phyloP scores from a whole-genome alignment of 1,284 basidiomycete genomes.

The Gomphus sp. region DNA sequence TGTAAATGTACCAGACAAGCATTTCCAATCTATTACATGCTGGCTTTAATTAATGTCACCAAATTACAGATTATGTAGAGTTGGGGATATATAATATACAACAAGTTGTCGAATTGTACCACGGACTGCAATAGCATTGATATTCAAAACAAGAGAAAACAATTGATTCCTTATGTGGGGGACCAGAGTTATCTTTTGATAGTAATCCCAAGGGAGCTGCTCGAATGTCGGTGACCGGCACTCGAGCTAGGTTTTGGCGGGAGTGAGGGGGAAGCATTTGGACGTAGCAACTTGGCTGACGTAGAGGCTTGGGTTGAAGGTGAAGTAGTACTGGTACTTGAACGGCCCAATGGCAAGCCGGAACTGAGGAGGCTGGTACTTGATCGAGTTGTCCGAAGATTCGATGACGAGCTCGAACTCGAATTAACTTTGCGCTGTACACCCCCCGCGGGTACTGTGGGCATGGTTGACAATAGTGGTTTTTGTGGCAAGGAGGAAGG shows the following conservation, averaged over 20 bases:
- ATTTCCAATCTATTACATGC: neutral
- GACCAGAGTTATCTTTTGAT: neutral
- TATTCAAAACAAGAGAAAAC: neutral
- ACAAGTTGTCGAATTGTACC: no score
- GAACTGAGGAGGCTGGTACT: neutral
- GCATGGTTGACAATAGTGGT: constrained; percentile 4
- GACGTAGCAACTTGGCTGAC: neutral
- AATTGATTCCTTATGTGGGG: neutral
- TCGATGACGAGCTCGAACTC: neutral
- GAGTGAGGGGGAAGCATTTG: neutral
- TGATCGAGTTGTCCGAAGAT: neutral
- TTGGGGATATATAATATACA: no score
- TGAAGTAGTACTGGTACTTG: neutral
- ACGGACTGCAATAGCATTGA: no score
- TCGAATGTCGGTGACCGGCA: neutral
- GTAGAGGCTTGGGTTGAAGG: neutral
- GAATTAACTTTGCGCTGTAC: constrained; percentile 4
- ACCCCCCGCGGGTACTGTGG: constrained; percentile 4
- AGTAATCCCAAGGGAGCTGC: neutral
- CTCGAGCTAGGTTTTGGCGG: neutral
- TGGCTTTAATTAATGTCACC: neutral
- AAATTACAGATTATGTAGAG: neutral
- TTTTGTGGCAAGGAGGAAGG: constrained; percentile 9
- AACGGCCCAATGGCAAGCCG: neutral
- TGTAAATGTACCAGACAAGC: constrained; percentile 7